A percentile compares a stretch with the other conserved stretches of the same genome.
These are phyloP conservation scores for Penicillium vulpinum DNA, from an alignment of 2,329 filamentous ascomycete genomes.

Conservation along the genomic window DNA sequence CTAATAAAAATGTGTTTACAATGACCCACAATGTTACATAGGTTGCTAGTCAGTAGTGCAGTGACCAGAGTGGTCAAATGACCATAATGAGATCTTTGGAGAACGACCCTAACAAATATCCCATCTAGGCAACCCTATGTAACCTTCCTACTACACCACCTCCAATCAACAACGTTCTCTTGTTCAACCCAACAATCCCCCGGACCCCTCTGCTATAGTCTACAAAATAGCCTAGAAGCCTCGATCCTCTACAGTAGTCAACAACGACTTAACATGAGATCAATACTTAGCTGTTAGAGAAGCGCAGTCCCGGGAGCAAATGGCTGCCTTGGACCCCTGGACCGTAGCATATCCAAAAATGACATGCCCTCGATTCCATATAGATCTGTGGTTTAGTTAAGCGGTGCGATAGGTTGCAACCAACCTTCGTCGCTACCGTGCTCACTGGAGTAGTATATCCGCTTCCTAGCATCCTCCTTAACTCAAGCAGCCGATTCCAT, in stretches of 20 bases:
- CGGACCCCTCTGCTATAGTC: neutral
- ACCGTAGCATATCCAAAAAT: no score
- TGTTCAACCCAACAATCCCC: neutral
- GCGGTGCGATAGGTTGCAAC: neutral
- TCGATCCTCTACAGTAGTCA: neutral
- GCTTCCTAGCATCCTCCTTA: neutral
- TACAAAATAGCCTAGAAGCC: neutral
- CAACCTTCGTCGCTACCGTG: neutral
- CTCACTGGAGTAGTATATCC: neutral
- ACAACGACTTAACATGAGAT: neutral
- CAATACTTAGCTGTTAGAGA: neutral
- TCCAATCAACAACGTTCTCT: neutral
- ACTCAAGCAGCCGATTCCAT: no score
- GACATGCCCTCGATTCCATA: no score
- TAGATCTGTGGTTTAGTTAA: neutral
- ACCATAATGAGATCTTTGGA: conserved; percentile 10
- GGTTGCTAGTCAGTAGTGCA: conserved; percentile 7
- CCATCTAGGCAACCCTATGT: neutral
- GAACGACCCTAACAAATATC: conserved; percentile 5
- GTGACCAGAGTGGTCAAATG: conserved; percentile 8
- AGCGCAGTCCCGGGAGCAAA: no score
- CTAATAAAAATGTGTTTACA: conserved; percentile 10
- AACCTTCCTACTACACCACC: neutral
- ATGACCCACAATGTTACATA: conserved; percentile 11
- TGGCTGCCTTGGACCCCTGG: no score